A percentile compares a stretch with the other conserved stretches of the same genome.
Conservation (phyloP, 768 basidiomycete genomes). For the Rossbeevera mucosa region DNA sequence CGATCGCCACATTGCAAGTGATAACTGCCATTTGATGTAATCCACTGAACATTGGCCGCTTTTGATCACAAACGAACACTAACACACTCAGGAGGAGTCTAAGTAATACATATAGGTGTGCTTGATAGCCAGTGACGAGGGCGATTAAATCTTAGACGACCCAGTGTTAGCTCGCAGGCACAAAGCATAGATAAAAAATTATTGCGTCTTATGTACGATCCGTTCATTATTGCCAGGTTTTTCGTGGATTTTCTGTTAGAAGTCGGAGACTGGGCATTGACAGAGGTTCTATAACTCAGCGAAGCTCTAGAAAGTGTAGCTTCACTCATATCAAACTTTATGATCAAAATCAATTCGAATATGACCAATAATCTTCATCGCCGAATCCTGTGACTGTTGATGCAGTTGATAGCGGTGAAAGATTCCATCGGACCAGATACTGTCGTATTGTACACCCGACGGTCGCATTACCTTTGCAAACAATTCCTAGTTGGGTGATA, state of each 20-base stretch:
- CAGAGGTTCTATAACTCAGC: too few species aligned
- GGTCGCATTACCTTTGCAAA: background rate
- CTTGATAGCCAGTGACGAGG: too few species aligned
- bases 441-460: background rate
- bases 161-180: too few species aligned
- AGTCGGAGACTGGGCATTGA: background rate
- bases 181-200: too few species aligned
- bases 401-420: background rate
- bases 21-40: background rate
- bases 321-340: background rate
- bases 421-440: background rate
- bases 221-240: background rate
- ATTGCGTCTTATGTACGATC: background rate
- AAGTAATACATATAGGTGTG: background rate
- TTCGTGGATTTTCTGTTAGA: background rate
- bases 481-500: background rate
- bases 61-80: background rate
- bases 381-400: too few species aligned
- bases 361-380: too few species aligned
- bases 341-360: background rate
- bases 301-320: too few species aligned
- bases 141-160: too few species aligned
- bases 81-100: background rate
- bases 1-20: background rate
- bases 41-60: background rate